phyloP scores from a whole-genome alignment of 179 eudicot species.

The Beta corolliflora region DNA sequence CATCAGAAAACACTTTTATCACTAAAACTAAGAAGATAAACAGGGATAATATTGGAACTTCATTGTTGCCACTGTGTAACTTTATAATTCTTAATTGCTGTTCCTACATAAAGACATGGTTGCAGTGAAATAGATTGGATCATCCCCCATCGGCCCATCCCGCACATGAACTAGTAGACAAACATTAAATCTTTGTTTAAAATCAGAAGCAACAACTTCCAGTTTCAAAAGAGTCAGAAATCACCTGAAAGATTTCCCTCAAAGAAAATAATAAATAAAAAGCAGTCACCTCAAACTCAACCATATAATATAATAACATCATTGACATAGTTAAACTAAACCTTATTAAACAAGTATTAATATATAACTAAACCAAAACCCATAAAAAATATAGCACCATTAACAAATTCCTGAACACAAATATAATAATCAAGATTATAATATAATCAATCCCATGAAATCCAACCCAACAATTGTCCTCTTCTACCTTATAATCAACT shows the following conservation, averaged over 20 bases:
- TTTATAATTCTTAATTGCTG: neutral
- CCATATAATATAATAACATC: neutral
- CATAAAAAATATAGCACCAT: neutral
- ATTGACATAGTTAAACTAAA: neutral
- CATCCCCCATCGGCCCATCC: neutral
- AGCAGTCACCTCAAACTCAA: neutral
- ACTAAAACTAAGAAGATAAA: neutral
- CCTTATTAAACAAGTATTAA: no score
- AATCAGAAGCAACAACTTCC: conserved; percentile 2
- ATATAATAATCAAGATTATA: neutral
- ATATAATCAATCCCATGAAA: neutral
- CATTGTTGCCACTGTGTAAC: neutral
- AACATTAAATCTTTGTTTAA: neutral
- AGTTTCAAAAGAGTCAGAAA: neutral
- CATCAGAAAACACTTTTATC: neutral
- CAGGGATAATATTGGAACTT: neutral
- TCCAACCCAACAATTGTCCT: neutral
- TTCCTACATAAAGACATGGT: neutral
- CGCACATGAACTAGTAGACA: neutral
- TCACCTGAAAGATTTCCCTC: neutral
- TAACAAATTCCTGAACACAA: conserved; percentile 7
- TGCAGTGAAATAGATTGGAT: neutral
- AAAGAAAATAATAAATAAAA: neutral
- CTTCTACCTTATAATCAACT: neutral
- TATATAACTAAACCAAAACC: no score